Evolutionary conservation across 2,329 filamentous ascomycete genomes (phyloP).

Genomic region (Arthrobotrys megalospora): DNA sequence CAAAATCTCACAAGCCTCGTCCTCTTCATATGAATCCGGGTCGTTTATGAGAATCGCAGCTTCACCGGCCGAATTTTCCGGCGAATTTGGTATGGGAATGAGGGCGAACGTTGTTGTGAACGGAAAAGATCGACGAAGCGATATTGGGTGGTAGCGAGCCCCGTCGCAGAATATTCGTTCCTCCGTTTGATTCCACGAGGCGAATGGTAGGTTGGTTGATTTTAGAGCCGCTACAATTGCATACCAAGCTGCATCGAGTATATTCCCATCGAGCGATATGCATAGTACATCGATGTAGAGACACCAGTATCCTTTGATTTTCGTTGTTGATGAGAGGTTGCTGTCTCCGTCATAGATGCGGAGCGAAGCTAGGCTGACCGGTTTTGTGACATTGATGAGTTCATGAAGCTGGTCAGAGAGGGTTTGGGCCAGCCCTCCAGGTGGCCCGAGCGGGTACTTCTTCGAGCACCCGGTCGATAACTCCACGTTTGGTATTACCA

Average conservation of each 20-base stretch:
- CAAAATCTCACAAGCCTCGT: constrained; percentile 84
- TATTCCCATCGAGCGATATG: constrained; percentile 90
- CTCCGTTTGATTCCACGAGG: constrained; percentile 86
- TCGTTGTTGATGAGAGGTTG: constrained; percentile 66
- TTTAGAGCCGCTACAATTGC: constrained; percentile 84
- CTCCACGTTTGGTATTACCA: constrained; percentile 94
- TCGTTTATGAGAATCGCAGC: constrained; percentile 81
- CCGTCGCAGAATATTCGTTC: constrained; percentile 82
- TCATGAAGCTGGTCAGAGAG: constrained; percentile 81
- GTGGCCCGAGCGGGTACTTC: constrained; percentile 84
- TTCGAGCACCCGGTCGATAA: constrained; percentile 91
- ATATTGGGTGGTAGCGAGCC: constrained; percentile 62
- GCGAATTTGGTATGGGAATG: constrained; percentile 1
- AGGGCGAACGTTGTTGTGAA: constrained; percentile 84
- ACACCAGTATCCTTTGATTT: constrained; percentile 90
- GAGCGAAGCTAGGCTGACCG: constrained; percentile 58
- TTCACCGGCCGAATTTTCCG: not conserved
- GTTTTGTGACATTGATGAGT: constrained; percentile 62
- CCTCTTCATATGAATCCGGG: constrained; percentile 91
- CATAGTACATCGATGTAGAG: constrained; percentile 97
- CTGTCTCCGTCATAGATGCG: constrained; percentile 64
- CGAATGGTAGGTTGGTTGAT: constrained; percentile 82
- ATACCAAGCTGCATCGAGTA: constrained; percentile 92
- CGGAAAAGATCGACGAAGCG: constrained; percentile 77
- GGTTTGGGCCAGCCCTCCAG: constrained; percentile 74